These are phyloP conservation scores for Tulasnella sp. DNA, from an alignment of 768 basidiomycete genomes.

Conservation along the genomic window DNA sequence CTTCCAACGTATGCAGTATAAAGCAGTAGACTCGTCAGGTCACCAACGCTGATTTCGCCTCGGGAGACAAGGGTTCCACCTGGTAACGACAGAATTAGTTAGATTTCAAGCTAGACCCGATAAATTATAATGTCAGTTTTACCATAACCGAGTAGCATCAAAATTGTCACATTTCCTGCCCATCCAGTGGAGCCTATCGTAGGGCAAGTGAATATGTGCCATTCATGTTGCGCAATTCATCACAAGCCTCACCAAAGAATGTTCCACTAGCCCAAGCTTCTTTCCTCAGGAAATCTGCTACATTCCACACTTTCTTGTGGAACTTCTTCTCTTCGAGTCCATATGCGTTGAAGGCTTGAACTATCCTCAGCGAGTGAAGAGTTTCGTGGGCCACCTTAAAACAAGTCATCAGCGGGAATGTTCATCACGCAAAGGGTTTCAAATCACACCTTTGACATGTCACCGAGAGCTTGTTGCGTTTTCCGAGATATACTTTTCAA, in stretches of 20 bases:
- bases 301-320: slow-evolving; percentile 40
- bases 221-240: too few species aligned
- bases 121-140: too few species aligned
- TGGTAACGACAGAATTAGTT: slow-evolving; percentile 25
- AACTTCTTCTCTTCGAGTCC: slow-evolving; percentile 69
- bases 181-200: slow-evolving; percentile 52
- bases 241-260: slow-evolving; percentile 56
- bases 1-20: slow-evolving; percentile 85
- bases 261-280: slow-evolving; percentile 85
- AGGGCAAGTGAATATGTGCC: too few species aligned
- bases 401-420: neutral
- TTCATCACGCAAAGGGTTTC: neutral
- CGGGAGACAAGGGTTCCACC: slow-evolving; percentile 83
- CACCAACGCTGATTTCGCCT: slow-evolving; percentile 82
- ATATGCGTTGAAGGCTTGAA: slow-evolving; percentile 82
- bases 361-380: slow-evolving; percentile 71
- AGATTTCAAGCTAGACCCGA: neutral
- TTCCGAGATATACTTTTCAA: slow-evolving; percentile 79
- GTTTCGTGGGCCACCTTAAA: slow-evolving; percentile 75
- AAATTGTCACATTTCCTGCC: slow-evolving; percentile 85
- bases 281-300: slow-evolving; percentile 64
- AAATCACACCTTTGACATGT: slow-evolving; percentile 61
- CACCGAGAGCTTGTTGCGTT: slow-evolving; percentile 90
- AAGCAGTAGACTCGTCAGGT: slow-evolving; percentile 74
- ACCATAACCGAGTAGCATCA: slow-evolving; percentile 88